Conservation (phyloP, 2,329 filamentous ascomycete species). For the Cordyceps cicadae region DNA sequence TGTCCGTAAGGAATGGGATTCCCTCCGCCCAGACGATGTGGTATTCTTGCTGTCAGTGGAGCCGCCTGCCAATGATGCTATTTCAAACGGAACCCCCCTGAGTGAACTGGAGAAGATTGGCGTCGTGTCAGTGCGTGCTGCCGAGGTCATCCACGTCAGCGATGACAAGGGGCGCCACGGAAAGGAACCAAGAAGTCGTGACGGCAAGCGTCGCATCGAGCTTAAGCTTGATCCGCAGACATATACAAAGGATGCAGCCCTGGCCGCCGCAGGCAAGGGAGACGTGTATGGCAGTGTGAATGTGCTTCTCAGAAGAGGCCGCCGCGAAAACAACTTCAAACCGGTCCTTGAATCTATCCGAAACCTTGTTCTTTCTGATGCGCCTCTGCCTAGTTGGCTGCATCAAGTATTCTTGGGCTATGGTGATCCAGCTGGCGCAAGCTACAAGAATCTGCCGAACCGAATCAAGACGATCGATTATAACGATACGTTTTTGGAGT, state of each 20-base stretch:
- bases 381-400: conserved; percentile 81
- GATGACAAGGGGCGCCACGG: conserved; percentile 74
- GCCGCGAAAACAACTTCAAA: conserved; percentile 95
- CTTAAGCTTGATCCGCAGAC: conserved; percentile 72
- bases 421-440: conserved; percentile 81
- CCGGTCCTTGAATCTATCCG: conserved; percentile 87
- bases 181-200: conserved; percentile 50
- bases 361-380: conserved; percentile 73
- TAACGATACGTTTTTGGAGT: conserved; percentile 89
- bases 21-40: conserved; percentile 75
- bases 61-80: conserved; percentile 42
- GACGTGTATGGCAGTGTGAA: conserved; percentile 83
- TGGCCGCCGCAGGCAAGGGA: conserved; percentile 54
- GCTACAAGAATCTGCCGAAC: conserved; percentile 74
- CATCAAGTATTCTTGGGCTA: conserved; percentile 98
- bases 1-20: conserved; percentile 81
- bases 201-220: conserved; percentile 64
- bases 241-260: conserved; percentile 69
- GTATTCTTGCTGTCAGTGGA: conserved; percentile 79
- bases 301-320: conserved; percentile 70
- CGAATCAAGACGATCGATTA: conserved; percentile 75
- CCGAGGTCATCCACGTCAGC: conserved; percentile 75
- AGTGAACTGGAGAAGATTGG: conserved; percentile 53
- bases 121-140: conserved; percentile 65
- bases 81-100: conserved; percentile 43